Base-by-base conservation (phyloP, 2,329 filamentous ascomycete species). In the Pestalotiopsis sp. region DNA sequence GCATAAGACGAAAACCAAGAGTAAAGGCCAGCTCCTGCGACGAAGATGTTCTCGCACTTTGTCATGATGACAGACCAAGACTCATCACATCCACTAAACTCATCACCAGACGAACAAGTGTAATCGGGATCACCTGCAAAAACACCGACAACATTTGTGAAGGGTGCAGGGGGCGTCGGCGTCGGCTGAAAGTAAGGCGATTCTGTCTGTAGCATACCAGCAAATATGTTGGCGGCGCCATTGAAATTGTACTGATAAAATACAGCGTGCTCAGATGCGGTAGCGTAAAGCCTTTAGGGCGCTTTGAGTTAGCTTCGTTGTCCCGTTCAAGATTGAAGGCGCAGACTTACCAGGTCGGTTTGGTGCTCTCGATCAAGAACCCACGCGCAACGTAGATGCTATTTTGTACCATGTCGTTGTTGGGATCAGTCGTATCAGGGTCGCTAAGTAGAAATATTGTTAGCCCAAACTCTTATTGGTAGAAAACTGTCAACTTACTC, bases 241-340 rank as follows among this genome's bases (percentile, higher is more conserved):
- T 78, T 74, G 73, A 87, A 77, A 67, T 86, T 81, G 78, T 88
- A 88, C 73, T 88, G 84, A 71, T 85, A 86, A 45, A 86, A 75
- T 12, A 84, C 79, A 4, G 77, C 79, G 78, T 88, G 86, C 74
- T 88, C 86, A 0, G 83, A 83, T 0, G 81, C 79, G 1, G 83
- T 86, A 17, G 84, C 85, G 66, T 80, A 82, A 2, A 82, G 27
- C 27, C 27, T 31, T 31, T 31, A 31, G 27, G 27, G 27, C 27
- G 27, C 4, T 31, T 31, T 23, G 20, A 31, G 27, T 31, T 31
- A 31, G 27, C 6, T 4, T 7, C 27, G 27, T 31, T 5, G 6
- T 31, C 27, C 27, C 27, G 27, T 31, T 31, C 27, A 7, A 4
- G 5, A 5, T 7, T 31, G 27, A 31, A 31, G 27, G 27, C 4